phyloP scores from a whole-genome alignment of 1,284 basidiomycete species.

The Malassezia japonica region DNA sequence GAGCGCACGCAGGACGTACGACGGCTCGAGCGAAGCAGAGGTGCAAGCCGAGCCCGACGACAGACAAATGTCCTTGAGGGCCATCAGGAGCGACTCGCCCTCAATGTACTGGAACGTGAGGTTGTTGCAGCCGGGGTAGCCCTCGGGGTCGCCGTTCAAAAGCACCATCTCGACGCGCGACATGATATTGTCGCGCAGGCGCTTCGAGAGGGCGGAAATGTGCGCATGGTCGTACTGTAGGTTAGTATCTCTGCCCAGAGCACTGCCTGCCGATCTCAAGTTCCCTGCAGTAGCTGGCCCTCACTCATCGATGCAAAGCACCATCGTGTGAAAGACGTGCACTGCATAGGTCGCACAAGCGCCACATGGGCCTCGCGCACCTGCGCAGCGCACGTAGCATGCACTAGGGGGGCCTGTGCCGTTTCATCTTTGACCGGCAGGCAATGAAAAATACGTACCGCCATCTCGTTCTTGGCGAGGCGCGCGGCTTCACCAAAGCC shows the following conservation, averaged over 20 bases:
- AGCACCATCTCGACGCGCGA: conserved; percentile 78
- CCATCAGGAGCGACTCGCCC: conserved; percentile 95
- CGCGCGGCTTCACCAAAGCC: conserved; percentile 92
- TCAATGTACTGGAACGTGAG: conserved; percentile 94
- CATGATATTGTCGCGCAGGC: conserved; percentile 72
- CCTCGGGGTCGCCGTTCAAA: conserved; percentile 78
- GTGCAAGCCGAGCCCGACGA: conserved; percentile 98
- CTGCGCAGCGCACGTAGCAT: conserved; percentile 6
- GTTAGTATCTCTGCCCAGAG: conserved; percentile 3
- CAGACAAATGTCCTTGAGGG: conserved; percentile 89
- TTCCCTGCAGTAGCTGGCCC: conserved; percentile 75
- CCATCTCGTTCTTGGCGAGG: conserved; percentile 82
- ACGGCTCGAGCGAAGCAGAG: conserved; percentile 93
- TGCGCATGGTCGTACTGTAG: conserved; percentile 67
- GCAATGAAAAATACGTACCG: conserved; percentile 51
- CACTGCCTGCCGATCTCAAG: conserved; percentile 54
- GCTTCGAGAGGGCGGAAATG: conserved; percentile 66
- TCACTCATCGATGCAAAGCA: background rate
- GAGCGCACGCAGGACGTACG: conserved; percentile 91
- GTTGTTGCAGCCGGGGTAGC: conserved; percentile 65
- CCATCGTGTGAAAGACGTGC: background rate
- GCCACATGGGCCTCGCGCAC: background rate
- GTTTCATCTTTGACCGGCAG: conserved; percentile 14
- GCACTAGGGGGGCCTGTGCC: conserved; percentile 4
- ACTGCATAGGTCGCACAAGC: background rate